Evolutionary conservation across 1,139 yeast species (phyloP).

Genomic region (Zygosaccharomyces sapae): DNA sequence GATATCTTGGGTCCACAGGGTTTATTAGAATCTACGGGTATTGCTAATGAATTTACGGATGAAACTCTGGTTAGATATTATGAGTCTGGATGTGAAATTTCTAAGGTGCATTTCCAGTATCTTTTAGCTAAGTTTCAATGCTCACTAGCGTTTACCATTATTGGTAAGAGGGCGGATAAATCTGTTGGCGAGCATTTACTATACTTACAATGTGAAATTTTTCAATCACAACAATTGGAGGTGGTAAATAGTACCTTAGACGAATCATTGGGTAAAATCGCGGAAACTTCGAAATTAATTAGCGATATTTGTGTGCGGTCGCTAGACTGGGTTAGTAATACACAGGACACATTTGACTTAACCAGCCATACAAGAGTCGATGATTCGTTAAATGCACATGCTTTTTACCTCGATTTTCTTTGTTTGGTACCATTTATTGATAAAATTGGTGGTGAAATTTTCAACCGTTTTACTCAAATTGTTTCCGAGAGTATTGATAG

Average conservation of each 20-base stretch:
- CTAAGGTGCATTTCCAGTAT: constrained; percentile 26
- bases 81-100: constrained; percentile 31
- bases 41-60: constrained; percentile 26
- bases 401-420: constrained; percentile 26
- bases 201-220: constrained; percentile 19
- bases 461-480: constrained; percentile 18
- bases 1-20: constrained; percentile 20
- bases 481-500: constrained; percentile 22
- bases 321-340: constrained; percentile 13
- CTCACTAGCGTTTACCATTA: constrained; percentile 9
- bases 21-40: constrained; percentile 18
- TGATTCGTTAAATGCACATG: constrained; percentile 24
- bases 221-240: constrained; percentile 11
- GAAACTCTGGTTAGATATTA: constrained; percentile 33
- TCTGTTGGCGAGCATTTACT: constrained; percentile 21
- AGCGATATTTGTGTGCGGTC: constrained; percentile 21
- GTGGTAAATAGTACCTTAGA: constrained; percentile 4
- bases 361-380: constrained; percentile 29
- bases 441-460: constrained; percentile 12
- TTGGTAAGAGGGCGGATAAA: constrained; percentile 8
- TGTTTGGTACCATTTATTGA: constrained; percentile 24
- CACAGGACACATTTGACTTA: constrained; percentile 19
- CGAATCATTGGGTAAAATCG: constrained; percentile 9
- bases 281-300: constrained; percentile 11
- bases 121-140: constrained; percentile 26